Percentiles rank a stretch among this genome's conserved stretches.
phyloP scores from a whole-genome alignment of 192 early-diverging fungal species.

The Coemansia sp. region DNA sequence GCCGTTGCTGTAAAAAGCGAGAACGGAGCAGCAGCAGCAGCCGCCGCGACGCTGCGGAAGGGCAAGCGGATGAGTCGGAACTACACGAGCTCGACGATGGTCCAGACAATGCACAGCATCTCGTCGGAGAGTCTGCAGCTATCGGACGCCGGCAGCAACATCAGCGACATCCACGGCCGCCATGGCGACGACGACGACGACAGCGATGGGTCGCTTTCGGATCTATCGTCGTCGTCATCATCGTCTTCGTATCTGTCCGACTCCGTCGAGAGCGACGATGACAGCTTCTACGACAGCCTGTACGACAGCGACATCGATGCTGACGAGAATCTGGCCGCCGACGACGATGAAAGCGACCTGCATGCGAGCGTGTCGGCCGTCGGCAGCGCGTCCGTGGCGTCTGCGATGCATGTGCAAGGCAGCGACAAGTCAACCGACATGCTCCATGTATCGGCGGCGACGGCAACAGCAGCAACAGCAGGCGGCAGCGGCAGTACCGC shows the following conservation, averaged over 20 bases:
- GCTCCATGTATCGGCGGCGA: not conserved
- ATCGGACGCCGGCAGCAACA: constrained; percentile 17
- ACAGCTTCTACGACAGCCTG: constrained; percentile 48
- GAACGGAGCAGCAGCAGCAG: not conserved
- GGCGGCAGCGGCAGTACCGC: not conserved
- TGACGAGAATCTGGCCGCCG: constrained; percentile 35
- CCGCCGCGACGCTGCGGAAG: constrained; percentile 4
- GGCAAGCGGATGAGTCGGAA: constrained; percentile 32
- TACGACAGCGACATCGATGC: constrained; percentile 39
- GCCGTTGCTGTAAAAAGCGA: not conserved
- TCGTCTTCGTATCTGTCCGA: constrained; percentile 28
- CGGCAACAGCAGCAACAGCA: not conserved
- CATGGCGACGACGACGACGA: constrained; percentile 7
- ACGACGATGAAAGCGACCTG: constrained; percentile 29
- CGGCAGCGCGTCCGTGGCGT: constrained; percentile 1
- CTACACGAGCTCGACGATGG: constrained; percentile 11
- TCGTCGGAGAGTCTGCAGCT: constrained; percentile 42
- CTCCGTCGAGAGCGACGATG: constrained; percentile 35
- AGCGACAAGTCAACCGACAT: constrained; percentile 6
- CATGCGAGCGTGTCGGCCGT: not conserved
- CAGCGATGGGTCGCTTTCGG: constrained; percentile 27
- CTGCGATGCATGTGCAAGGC: constrained; percentile 6
- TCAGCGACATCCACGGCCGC: constrained; percentile 10
- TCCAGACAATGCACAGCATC: constrained; percentile 17
- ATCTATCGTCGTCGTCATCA: constrained; percentile 14